These are phyloP conservation scores for Astrephomene gubernaculifera DNA, from an alignment of 139 green algal genomes.

Conservation along the genomic window DNA sequence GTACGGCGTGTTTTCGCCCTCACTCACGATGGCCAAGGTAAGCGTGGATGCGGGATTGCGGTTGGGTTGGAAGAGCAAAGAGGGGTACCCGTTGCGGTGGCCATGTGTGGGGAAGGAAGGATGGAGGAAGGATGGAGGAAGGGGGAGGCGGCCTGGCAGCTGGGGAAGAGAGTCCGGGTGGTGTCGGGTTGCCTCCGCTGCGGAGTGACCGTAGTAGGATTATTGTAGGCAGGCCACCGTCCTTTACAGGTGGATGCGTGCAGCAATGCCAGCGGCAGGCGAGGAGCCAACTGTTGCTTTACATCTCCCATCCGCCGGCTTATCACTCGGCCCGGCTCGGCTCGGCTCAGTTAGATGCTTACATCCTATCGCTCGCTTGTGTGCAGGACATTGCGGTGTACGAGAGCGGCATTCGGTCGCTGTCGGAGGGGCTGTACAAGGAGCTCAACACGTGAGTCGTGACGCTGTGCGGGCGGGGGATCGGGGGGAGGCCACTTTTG, in stretches of 20 bases:
- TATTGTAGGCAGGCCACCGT: neutral
- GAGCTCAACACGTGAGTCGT: constrained; percentile 1
- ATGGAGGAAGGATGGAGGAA: neutral
- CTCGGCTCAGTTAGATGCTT: too few species aligned
- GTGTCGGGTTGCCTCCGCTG: neutral
- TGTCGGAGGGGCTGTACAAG: neutral
- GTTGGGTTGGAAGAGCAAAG: neutral
- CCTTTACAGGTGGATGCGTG: neutral
- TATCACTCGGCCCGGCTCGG: too few species aligned
- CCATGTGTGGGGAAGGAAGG: neutral
- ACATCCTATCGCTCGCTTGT: neutral
- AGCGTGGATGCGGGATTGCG: neutral
- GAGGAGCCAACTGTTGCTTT: neutral
- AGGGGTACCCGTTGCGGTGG: neutral
- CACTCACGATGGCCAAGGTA: constrained; percentile 28
- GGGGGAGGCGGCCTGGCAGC: neutral
- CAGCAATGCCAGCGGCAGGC: neutral
- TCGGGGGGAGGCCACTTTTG: neutral
- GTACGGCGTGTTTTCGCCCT: constrained; percentile 22
- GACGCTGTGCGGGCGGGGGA: too few species aligned
- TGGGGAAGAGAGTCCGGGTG: neutral
- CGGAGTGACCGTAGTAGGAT: neutral
- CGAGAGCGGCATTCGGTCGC: neutral
- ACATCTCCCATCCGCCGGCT: too few species aligned
- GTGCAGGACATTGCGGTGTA: constrained; percentile 26